A percentile compares a stretch with the other conserved stretches of the same genome.
phyloP scores from a whole-genome alignment of 371 early-diverging fungal species.

The Lichtheimia ramosa region DNA sequence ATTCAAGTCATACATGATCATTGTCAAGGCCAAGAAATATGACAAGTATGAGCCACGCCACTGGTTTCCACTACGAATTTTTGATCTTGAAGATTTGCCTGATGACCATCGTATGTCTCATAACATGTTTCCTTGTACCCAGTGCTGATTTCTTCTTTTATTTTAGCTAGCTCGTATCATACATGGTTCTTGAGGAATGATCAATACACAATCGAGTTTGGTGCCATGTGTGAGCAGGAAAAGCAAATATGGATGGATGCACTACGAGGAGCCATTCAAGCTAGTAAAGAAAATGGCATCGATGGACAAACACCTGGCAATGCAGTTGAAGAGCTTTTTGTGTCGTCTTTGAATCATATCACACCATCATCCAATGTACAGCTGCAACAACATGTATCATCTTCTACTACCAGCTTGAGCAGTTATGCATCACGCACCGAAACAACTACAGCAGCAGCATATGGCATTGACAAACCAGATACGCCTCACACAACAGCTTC shows the following conservation, averaged over 20 bases:
- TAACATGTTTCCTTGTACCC: not conserved
- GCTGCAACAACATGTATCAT: slow-evolving; percentile 1
- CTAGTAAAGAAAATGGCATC: slow-evolving; percentile 11
- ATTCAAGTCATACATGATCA: slow-evolving; percentile 54
- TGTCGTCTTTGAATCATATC: slow-evolving; percentile 11
- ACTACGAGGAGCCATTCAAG: slow-evolving; percentile 12
- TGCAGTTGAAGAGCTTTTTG: slow-evolving; percentile 23
- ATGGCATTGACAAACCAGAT: not conserved
- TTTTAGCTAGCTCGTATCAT: slow-evolving; percentile 8
- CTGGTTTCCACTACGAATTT: slow-evolving; percentile 58
- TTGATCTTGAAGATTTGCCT: slow-evolving; percentile 35
- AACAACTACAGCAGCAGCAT: not conserved
- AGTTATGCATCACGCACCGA: slow-evolving; percentile 6
- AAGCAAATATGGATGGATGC: slow-evolving; percentile 24
- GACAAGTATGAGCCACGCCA: slow-evolving; percentile 52
- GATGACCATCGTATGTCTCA: slow-evolving; percentile 25
- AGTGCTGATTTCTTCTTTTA: not conserved
- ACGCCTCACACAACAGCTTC: slow-evolving; percentile 3
- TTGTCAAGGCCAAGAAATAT: slow-evolving; percentile 51
- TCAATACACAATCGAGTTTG: slow-evolving; percentile 17
- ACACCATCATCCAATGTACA: slow-evolving; percentile 4
- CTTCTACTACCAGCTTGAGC: slow-evolving; percentile 12
- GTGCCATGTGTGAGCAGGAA: slow-evolving; percentile 24
- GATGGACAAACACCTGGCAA: slow-evolving; percentile 3
- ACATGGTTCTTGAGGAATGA: slow-evolving; percentile 20